Conservation (phyloP, 768 basidiomycete species). For the Melanogaster broomeanus region DNA sequence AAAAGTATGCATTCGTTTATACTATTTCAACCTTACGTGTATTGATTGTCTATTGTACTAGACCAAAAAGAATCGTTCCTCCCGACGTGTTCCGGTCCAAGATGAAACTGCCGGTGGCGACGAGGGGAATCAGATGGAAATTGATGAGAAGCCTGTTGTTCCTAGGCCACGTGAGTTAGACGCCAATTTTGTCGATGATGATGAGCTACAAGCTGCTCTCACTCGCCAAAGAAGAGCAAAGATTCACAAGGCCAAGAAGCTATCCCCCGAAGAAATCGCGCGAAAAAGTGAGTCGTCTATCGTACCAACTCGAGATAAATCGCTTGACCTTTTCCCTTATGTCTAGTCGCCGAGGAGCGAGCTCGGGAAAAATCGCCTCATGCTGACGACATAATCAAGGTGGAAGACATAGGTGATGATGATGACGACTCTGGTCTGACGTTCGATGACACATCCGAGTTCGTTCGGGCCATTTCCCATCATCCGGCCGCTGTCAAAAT, state of each 20-base stretch:
- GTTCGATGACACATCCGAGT: slow-evolving; percentile 97
- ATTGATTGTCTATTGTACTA: slow-evolving; percentile 29
- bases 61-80: slow-evolving; percentile 92
- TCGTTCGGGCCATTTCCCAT: slow-evolving; percentile 82
- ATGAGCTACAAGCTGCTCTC: slow-evolving; percentile 93
- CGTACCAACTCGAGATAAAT: not conserved
- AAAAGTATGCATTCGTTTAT: slow-evolving; percentile 52
- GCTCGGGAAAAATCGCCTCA: slow-evolving; percentile 49
- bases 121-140: slow-evolving; percentile 58
- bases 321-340: slow-evolving; percentile 3
- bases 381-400: slow-evolving; percentile 42
- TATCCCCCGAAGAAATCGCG: slow-evolving; percentile 82
- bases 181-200: slow-evolving; percentile 94
- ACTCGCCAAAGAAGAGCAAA: slow-evolving; percentile 84
- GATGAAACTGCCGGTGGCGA: slow-evolving; percentile 36
- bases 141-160: slow-evolving; percentile 73
- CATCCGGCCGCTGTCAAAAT: slow-evolving; percentile 56
- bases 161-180: slow-evolving; percentile 74
- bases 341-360: slow-evolving; percentile 64
- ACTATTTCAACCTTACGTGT: not conserved
- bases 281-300: slow-evolving; percentile 55
- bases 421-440: slow-evolving; percentile 56
- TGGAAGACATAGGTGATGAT: slow-evolving; percentile 47
- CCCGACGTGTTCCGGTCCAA: slow-evolving; percentile 53
- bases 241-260: slow-evolving; percentile 71